Evolutionary conservation across 139 green algal species (phyloP).

Genomic region (Chlorella sorokiniana): DNA sequence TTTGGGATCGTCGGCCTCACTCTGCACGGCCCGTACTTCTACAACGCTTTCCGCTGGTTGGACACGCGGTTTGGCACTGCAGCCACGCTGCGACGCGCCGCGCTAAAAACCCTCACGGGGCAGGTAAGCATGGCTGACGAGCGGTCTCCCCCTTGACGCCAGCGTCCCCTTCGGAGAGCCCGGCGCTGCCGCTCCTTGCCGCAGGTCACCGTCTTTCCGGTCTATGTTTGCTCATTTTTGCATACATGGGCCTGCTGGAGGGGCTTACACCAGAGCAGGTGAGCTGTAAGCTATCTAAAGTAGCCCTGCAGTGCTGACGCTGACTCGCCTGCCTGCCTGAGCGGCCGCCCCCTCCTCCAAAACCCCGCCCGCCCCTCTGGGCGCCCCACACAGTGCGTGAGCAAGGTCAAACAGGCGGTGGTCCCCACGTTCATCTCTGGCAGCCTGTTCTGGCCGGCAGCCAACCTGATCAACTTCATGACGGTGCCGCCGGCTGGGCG

Average conservation of each 20-base stretch:
- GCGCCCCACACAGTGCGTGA: not conserved
- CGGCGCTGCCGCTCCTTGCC: no score
- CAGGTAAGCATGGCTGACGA: no score
- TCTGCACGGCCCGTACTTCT: slow-evolving; percentile 65
- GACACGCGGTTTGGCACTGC: slow-evolving; percentile 39
- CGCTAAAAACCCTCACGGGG: not conserved
- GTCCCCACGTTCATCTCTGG: slow-evolving; percentile 44
- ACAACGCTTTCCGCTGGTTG: slow-evolving; percentile 51
- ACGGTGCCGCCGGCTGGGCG: slow-evolving; percentile 45
- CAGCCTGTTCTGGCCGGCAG: slow-evolving; percentile 60
- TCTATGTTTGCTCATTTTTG: slow-evolving; percentile 55
- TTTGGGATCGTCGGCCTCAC: slow-evolving; percentile 55
- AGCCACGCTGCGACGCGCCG: slow-evolving; percentile 20
- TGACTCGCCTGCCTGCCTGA: not conserved
- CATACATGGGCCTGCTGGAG: slow-evolving; percentile 61
- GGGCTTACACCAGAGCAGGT: slow-evolving; percentile 15
- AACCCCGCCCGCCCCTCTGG: not conserved
- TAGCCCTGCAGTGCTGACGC: not conserved
- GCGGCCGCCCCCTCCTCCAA: not conserved
- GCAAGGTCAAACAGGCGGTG: slow-evolving; percentile 35
- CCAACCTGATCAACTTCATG: slow-evolving; percentile 71
- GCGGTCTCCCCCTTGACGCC: no score
- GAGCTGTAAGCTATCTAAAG: not conserved
- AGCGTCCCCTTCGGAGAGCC: no score
- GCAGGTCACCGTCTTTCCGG: slow-evolving; percentile 57